phyloP scores from a whole-genome alignment of 306 rosid genomes.

The Quercus bicolor region DNA sequence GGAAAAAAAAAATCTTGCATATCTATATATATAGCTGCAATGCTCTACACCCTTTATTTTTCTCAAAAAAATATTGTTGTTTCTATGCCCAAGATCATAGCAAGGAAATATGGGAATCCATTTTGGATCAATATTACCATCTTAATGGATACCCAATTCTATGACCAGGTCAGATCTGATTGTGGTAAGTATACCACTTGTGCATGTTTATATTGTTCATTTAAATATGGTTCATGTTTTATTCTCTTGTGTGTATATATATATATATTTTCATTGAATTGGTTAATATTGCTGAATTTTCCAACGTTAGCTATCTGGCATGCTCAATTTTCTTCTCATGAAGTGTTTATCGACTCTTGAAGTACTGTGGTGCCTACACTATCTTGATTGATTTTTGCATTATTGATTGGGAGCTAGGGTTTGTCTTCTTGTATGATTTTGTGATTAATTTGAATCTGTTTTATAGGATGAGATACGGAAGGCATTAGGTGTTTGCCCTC shows the following conservation, averaged over 20 bases:
- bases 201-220: not conserved
- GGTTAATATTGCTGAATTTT: too few relatives aligned
- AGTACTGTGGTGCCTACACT: not conserved
- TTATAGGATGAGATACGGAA: slow-evolving; percentile 91
- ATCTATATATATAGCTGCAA: too few relatives aligned
- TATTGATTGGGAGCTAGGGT: not conserved
- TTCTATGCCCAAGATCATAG: too few relatives aligned
- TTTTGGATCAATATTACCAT: too few relatives aligned
- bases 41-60: too few relatives aligned
- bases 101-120: too few relatives aligned
- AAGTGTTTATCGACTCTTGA: not conserved
- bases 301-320: too few relatives aligned
- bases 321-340: too few relatives aligned
- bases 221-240: not conserved
- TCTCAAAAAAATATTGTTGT: too few relatives aligned
- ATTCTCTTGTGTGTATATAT: not conserved
- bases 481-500: slow-evolving; percentile 65
- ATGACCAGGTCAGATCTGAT: not conserved
- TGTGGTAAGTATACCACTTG: too few relatives aligned
- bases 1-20: too few relatives aligned
- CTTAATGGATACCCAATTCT: not conserved
- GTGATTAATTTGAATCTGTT: slow-evolving; percentile 19
- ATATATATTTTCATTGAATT: too few relatives aligned
- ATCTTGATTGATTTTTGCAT: not conserved
- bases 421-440: slow-evolving; percentile 10